Base-by-base conservation (phyloP, 208 protist genomes). In the Herpetomonas samuelpessoai region DNA sequence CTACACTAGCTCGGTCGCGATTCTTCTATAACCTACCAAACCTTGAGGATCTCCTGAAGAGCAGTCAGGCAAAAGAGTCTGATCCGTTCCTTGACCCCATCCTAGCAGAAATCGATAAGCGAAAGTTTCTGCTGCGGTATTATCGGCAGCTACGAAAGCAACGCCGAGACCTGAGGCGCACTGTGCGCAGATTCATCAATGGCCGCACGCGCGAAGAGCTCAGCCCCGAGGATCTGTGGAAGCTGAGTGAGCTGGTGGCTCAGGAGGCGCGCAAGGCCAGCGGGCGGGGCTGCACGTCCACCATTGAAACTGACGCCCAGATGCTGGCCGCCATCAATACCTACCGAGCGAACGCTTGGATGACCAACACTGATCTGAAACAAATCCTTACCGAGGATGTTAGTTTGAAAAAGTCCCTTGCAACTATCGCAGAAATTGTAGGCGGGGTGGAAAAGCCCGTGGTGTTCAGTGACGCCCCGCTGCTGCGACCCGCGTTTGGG, bases 321-420 rank as follows among this genome's bases (percentile, higher is more conserved):
- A 87, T 92, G 81, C 79, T 91, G 26, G 50, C 66, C 41, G 89
- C 89, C 22, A 95, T 95, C 48, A 76, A 92, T 46, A 58, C 80
- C 69, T 88, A 90, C 65, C 85, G 83, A 29, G 74, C 76, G 35
- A 95, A 95, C 57, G 76, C 78, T 44, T 95, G 89, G 86, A 95
- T 95, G 89, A 93, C 89, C 54, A 83, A 86, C 51, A 41, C 26
- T 2, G 66, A 50, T 16, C 49, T 91, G 51, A 54, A 70, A 55
- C 50, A 50, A 31, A 47, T 69, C 14, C 56, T 93, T 49, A 69
- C 67, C 16, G 26, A 69, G 38, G 73, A 70, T 38, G 26, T 38
- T 22, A 14, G 12, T 14, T 16, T 62, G 18, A 30, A 24, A 52
- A 24, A 18, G 3, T 27, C 50, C 16, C 68, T 87, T 24, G 68